Evolutionary conservation across 2,329 filamentous ascomycete species (phyloP).

Genomic region (Cladosporium phlei): DNA sequence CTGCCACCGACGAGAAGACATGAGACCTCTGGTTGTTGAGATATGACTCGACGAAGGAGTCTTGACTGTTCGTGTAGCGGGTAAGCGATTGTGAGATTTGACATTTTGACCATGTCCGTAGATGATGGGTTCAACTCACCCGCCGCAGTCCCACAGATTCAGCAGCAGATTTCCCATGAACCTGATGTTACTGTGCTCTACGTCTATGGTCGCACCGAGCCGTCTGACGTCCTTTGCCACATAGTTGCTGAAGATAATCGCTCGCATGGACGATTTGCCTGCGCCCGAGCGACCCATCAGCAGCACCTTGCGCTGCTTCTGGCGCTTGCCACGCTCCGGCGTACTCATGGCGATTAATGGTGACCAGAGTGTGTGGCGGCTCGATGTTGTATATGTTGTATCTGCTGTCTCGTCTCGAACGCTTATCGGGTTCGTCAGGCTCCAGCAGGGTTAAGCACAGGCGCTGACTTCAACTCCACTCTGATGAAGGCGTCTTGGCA

Average conservation of each 20-base stretch:
- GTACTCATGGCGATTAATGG: slow-evolving; percentile 21
- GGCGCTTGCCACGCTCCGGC: slow-evolving; percentile 39
- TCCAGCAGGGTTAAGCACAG: background rate
- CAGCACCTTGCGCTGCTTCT: slow-evolving; percentile 52
- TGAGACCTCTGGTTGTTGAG: slow-evolving; percentile 91
- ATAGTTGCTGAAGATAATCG: slow-evolving; percentile 98
- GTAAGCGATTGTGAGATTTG: background rate
- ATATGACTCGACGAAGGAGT: slow-evolving; percentile 98
- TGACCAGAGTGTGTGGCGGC: background rate
- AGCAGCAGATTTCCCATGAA: slow-evolving; percentile 96
- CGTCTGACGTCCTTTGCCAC: slow-evolving; percentile 92
- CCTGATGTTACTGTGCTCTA: slow-evolving; percentile 96
- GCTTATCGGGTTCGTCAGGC: too few relatives aligned
- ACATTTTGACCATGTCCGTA: too few relatives aligned
- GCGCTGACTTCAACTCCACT: too few relatives aligned
- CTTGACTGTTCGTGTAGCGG: slow-evolving; percentile 58
- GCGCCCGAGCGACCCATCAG: slow-evolving; percentile 87
- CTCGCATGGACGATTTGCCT: slow-evolving; percentile 96
- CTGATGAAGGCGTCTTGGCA: slow-evolving; percentile 1
- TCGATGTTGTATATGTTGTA: background rate
- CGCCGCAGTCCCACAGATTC: slow-evolving; percentile 98
- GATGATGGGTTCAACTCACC: slow-evolving; percentile 46
- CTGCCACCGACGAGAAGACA: slow-evolving; percentile 93
- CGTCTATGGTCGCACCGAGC: slow-evolving; percentile 93
- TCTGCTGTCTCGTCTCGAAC: too few relatives aligned